Conservation (phyloP, 2,329 filamentous ascomycete species). For the Fusarium chaquense region DNA sequence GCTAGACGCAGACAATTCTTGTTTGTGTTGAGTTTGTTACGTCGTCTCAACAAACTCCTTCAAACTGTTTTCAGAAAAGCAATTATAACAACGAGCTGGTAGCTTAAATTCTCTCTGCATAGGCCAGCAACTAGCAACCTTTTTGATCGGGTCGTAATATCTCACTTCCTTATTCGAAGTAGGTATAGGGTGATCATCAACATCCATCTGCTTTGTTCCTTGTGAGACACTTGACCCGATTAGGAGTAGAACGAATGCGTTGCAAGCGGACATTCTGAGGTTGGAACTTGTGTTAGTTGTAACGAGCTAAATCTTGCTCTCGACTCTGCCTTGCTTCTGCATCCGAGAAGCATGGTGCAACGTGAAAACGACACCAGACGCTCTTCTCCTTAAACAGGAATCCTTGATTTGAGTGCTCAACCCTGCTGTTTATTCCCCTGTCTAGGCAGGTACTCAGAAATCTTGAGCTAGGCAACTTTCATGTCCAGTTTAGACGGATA, state of each 20-base stretch:
- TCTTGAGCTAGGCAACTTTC: background rate
- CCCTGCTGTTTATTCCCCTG: background rate
- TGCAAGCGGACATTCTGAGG: slow-evolving; percentile 19
- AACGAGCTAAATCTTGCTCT: slow-evolving; percentile 7
- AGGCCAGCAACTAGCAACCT: too few relatives aligned
- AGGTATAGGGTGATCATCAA: background rate
- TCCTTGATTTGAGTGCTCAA: background rate
- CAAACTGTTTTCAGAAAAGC: background rate
- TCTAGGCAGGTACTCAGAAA: too few relatives aligned
- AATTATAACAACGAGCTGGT: background rate
- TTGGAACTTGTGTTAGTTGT: slow-evolving; percentile 19
- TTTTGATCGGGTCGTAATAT: background rate
- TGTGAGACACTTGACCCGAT: slow-evolving; percentile 6
- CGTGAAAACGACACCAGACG: slow-evolving; percentile 18
- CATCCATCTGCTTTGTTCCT: background rate
- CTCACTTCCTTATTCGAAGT: background rate
- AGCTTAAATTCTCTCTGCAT: background rate
- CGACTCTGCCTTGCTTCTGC: slow-evolving; percentile 21
- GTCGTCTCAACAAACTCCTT: background rate
- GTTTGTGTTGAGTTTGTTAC: background rate
- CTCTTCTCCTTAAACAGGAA: slow-evolving; percentile 11
- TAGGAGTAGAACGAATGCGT: slow-evolving; percentile 30
- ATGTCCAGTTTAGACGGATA: background rate
- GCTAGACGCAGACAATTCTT: background rate
- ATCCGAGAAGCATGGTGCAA: slow-evolving; percentile 25